A percentile compares a stretch with the other conserved stretches of the same genome.
Evolutionary conservation across 139 green algal species (phyloP).

Genomic region (Chlorella vulgaris): DNA sequence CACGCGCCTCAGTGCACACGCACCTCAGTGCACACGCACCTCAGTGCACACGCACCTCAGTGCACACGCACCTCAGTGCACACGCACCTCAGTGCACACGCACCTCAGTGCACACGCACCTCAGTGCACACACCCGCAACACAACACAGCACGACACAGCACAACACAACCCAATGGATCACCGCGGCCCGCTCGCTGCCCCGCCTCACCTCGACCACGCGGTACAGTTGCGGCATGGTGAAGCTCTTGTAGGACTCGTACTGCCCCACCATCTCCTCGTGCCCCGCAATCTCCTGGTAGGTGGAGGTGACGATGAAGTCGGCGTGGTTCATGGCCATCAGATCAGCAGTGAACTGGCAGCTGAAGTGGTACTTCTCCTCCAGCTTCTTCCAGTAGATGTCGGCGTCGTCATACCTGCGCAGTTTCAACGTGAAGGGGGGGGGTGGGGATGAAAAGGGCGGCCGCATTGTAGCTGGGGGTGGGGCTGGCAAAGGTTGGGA

Average conservation of each 20-base stretch:
- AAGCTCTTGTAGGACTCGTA: conserved; percentile 80
- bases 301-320: conserved; percentile 72
- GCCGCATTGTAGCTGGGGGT: too few species aligned
- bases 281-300: conserved; percentile 80
- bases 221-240: conserved; percentile 72
- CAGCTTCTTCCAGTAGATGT: conserved; percentile 76
- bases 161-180: too few species aligned
- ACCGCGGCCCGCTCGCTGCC: too few species aligned
- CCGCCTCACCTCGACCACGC: conserved; percentile 36
- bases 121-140: too few species aligned
- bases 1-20: too few species aligned
- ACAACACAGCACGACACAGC: too few species aligned
- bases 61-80: too few species aligned
- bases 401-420: conserved; percentile 64
- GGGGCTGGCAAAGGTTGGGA: too few species aligned
- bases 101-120: too few species aligned
- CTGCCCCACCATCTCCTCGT: conserved; percentile 68
- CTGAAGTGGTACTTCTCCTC: conserved; percentile 80
- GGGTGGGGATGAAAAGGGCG: neutral
- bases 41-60: too few species aligned
- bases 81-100: too few species aligned
- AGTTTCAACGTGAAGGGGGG: neutral
- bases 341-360: conserved; percentile 83
- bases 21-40: too few species aligned
- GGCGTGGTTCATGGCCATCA: conserved; percentile 84